Evolutionary conservation across 2,329 filamentous ascomycete species (phyloP).

Genomic region (Ascochyta koolunga): DNA sequence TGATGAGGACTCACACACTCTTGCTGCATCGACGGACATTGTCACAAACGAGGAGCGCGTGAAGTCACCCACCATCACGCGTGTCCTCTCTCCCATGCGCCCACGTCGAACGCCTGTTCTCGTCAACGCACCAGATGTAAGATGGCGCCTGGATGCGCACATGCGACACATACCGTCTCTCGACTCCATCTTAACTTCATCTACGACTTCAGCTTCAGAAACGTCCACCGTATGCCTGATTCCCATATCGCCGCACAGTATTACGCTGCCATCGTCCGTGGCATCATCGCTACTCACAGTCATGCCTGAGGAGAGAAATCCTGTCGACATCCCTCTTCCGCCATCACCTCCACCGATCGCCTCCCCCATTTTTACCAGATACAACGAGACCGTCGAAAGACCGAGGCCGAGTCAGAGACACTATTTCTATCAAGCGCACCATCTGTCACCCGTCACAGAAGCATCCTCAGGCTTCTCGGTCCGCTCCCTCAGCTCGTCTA

Average conservation of each 20-base stretch:
- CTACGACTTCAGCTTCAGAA: background rate
- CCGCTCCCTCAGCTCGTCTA: background rate
- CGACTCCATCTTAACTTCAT: background rate
- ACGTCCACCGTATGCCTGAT: background rate
- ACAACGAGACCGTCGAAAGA: background rate
- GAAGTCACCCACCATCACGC: background rate
- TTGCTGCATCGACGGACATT: background rate
- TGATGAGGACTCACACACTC: background rate
- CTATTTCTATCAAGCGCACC: background rate
- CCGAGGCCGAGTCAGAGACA: background rate
- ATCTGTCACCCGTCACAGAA: background rate
- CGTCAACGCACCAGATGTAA: constrained; percentile 9
- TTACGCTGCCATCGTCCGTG: background rate
- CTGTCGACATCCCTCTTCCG: background rate
- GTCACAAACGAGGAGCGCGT: constrained; percentile 11
- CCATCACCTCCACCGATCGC: background rate
- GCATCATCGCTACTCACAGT: background rate
- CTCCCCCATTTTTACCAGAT: background rate
- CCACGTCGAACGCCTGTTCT: constrained; percentile 9
- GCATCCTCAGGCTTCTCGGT: background rate
- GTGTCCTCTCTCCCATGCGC: constrained; percentile 5
- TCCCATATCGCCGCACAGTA: background rate
- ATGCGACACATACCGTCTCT: background rate
- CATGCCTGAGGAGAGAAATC: background rate
- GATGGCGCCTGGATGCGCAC: background rate